These are phyloP conservation scores for Sclerotinia sclerotiorum DNA, from an alignment of 2,329 filamentous ascomycete species.

Conservation along the genomic window DNA sequence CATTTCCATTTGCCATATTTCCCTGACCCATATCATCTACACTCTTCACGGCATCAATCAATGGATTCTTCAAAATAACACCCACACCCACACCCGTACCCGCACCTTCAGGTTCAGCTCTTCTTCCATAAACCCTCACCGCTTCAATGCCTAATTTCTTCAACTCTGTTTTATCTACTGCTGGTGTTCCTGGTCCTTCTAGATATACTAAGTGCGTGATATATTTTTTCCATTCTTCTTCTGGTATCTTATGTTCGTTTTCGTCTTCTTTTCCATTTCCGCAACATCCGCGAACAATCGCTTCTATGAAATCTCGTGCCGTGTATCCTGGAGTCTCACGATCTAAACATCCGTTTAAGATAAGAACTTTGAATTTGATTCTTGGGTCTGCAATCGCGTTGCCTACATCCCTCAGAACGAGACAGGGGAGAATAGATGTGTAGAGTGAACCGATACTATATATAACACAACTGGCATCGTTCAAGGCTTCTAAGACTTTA, in stretches of 20 bases:
- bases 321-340: conserved; percentile 80
- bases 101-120: conserved; percentile 44
- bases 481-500: conserved; percentile 70
- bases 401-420: conserved; percentile 76
- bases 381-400: conserved; percentile 53
- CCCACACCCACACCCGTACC: conserved; percentile 40
- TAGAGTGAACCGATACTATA: conserved; percentile 95
- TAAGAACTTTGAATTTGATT: conserved; percentile 62
- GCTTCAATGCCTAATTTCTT: conserved; percentile 70
- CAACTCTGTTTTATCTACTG: conserved; percentile 66
- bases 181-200: conserved; percentile 67
- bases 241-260: not conserved
- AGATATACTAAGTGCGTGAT: conserved; percentile 84
- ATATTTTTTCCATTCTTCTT: conserved; percentile 61
- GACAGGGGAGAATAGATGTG: conserved; percentile 80
- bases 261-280: conserved; percentile 29
- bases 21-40: not conserved
- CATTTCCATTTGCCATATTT: not conserved
- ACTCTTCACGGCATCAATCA: not conserved
- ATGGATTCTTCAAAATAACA: not conserved
- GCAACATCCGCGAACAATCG: conserved; percentile 69
- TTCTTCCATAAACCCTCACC: conserved; percentile 73
- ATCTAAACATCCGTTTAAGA: conserved; percentile 77
- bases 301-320: conserved; percentile 77
- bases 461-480: conserved; percentile 65